A percentile compares a stretch with the other conserved stretches of the same genome.
Conservation (phyloP, 2,329 filamentous ascomycete species). For the Nemania sp. region DNA sequence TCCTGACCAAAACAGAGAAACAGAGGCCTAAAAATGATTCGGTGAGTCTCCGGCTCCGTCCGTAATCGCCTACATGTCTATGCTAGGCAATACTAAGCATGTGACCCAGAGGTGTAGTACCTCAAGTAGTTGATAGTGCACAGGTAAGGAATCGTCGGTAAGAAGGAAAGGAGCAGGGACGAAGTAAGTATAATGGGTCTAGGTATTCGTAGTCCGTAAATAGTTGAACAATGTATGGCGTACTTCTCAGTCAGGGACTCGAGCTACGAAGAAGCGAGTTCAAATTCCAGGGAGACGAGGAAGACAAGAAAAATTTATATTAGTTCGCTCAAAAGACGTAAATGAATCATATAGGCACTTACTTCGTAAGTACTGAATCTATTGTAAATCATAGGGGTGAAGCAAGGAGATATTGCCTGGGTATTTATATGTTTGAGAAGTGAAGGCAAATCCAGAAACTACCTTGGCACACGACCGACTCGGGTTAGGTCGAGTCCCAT, state of each 20-base stretch:
- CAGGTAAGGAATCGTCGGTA: no score
- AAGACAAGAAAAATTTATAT: constrained; percentile 1
- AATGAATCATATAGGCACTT: neutral
- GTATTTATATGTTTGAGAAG: constrained; percentile 9
- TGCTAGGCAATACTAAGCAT: neutral
- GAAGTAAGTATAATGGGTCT: no score
- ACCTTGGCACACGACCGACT: no score
- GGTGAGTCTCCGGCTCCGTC: constrained; percentile 20
- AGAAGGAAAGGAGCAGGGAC: no score
- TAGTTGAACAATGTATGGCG: no score
- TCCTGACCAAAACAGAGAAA: constrained; percentile 3
- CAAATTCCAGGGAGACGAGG: constrained; percentile 18
- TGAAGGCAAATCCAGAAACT: neutral
- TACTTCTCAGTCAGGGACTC: no score
- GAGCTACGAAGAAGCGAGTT: neutral
- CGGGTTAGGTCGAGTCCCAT: neutral
- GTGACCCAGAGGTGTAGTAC: neutral
- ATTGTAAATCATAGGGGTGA: neutral
- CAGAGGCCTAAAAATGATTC: constrained; percentile 3
- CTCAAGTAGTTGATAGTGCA: neutral
- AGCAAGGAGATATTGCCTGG: constrained; percentile 1
- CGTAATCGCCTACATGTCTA: constrained; percentile 2
- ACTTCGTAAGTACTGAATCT: no score
- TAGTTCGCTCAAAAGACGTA: no score
- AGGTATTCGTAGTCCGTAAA: no score